phyloP scores from a whole-genome alignment of 805 yeast species.

The Blastobotrys parvus region DNA sequence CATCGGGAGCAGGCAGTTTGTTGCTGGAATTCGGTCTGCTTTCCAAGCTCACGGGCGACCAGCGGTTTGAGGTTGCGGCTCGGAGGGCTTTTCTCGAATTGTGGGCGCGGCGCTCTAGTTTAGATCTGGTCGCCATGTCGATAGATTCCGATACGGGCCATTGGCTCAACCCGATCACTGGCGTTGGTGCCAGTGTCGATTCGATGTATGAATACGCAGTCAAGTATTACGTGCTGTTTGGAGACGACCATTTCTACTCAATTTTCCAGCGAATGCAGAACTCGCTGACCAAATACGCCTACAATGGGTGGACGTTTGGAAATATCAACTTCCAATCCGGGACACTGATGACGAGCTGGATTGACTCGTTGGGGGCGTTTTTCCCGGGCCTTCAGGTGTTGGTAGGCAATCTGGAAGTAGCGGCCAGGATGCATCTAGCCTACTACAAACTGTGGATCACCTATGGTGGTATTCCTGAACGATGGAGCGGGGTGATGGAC shows the following conservation, averaged over 20 bases:
- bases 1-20: constrained; percentile 83
- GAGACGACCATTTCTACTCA: constrained; percentile 41
- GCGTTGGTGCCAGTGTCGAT: constrained; percentile 87
- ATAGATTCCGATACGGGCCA: constrained; percentile 49
- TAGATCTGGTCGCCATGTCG: constrained; percentile 72
- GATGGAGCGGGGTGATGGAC: constrained; percentile 44
- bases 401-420: constrained; percentile 64
- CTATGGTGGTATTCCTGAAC: constrained; percentile 77
- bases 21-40: constrained; percentile 71
- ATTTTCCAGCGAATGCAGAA: constrained; percentile 50
- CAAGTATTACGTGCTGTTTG: constrained; percentile 65
- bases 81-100: constrained; percentile 55
- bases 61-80: constrained; percentile 55
- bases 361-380: constrained; percentile 80
- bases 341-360: constrained; percentile 49
- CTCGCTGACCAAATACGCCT: constrained; percentile 46
- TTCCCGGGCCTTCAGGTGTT: constrained; percentile 81
- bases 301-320: constrained; percentile 41
- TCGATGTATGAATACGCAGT: constrained; percentile 85
- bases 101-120: constrained; percentile 56
- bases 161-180: constrained; percentile 57
- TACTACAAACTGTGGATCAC: constrained; percentile 71
- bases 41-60: constrained; percentile 67
- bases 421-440: constrained; percentile 50
- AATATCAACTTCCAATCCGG: constrained; percentile 56